phyloP scores from a whole-genome alignment of 345 rosid species.

The Raphanus sativus region DNA sequence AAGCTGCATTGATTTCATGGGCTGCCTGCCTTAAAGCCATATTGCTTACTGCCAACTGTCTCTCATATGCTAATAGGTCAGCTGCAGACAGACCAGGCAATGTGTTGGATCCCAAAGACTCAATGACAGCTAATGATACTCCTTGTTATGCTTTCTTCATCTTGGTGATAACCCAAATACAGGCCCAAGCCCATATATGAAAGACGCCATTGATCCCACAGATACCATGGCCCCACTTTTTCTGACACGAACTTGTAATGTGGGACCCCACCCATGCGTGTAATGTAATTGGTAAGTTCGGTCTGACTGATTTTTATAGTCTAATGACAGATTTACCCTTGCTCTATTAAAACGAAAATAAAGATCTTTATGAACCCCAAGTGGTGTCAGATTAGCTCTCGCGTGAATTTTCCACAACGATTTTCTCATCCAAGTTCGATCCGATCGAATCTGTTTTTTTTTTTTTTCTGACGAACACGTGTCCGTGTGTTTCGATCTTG shows the following conservation, averaged over 20 bases:
- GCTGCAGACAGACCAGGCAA: too few relatives aligned
- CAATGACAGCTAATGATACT: too few relatives aligned
- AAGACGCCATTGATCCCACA: not conserved
- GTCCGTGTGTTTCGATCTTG: constrained; percentile 37
- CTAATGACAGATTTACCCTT: not conserved
- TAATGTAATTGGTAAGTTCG: not conserved
- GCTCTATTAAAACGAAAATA: not conserved
- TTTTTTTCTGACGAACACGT: constrained; percentile 24
- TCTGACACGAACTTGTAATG: not conserved
- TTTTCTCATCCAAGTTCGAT: constrained; percentile 35
- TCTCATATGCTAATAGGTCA: too few relatives aligned
- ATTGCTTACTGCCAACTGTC: too few relatives aligned
- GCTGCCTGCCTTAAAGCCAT: too few relatives aligned
- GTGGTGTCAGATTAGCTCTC: not conserved
- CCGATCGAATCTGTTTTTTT: constrained; percentile 53
- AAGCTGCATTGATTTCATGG: too few relatives aligned
- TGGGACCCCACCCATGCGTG: not conserved
- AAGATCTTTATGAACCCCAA: not conserved
- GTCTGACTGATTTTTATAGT: not conserved
- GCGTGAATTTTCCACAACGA: not conserved
- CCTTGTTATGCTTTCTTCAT: too few relatives aligned
- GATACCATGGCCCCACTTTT: not conserved
- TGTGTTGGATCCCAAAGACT: too few relatives aligned
- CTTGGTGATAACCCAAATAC: not conserved
- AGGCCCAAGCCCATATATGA: not conserved